Base-by-base conservation (phyloP, 768 basidiomycete species). In the Mycena galopus region DNA sequence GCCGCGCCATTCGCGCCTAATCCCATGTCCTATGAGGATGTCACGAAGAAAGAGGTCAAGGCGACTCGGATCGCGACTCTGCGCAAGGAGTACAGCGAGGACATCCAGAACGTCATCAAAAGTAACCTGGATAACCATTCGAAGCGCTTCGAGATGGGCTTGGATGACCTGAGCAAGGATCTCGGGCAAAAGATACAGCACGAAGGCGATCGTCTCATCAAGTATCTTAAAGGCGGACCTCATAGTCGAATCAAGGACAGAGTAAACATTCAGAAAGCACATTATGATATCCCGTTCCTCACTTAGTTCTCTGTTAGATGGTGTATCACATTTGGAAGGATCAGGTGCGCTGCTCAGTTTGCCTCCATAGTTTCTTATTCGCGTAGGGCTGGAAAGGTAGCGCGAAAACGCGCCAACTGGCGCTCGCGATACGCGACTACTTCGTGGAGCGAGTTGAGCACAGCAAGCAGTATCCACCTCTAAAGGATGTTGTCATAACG, bases 231-330 rank as follows among this genome's bases (percentile, higher is more conserved):
- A 25, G 65, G 63, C 16, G 79, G 79, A 0, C 74, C 80, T 0
- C 78, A 80, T 65, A 71, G 73, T 14, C 69, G 76, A 25, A 76
- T 81, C 30, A 70, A 67, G 7, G 76, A 80, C 61, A 64, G 67
- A 50, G 78, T 75, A 50, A 0, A 69, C 50, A 17, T 16, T 10
- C 21, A n/a, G n/a, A 25, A n/a, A 51, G 50, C n/a, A 25, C 50
- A 51, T 65, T 25, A 55, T 39, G 51, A 21, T n/a, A 39, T 57
- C 21, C 32, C 32, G 27, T 17, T 32, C n/a, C 27, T 44, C 32
- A 50, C 21, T 56, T 14, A n/a, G 23, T 21, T 51, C 3, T 19
- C 25, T 44, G 56, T 21, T 42, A 79, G 78, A 77, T 78, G 47
- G 37, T 79, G 16, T 60, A 68, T 27, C 67, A 66, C 7, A 65